phyloP scores from a whole-genome alignment of 495 filamentous ascomycete genomes.

The Bacidia gigantensis region DNA sequence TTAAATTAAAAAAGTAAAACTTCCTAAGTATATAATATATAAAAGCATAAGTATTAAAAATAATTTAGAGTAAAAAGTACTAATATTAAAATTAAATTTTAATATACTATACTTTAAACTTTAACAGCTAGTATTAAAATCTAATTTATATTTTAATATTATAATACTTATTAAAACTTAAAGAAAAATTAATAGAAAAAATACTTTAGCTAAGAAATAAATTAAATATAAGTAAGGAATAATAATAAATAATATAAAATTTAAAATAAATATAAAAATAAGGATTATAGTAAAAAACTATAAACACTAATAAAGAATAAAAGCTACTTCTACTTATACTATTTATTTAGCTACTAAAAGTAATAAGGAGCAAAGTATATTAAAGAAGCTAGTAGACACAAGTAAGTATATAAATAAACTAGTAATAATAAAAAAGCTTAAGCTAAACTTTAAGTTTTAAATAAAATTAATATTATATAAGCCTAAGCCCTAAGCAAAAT shows the following conservation, averaged over 20 bases:
- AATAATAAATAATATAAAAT: background rate
- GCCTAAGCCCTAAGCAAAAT: too few relatives aligned
- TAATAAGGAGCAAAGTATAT: background rate
- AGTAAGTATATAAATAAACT: too few relatives aligned
- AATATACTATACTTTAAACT: background rate
- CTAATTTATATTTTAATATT: too few relatives aligned
- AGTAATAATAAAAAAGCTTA: too few relatives aligned
- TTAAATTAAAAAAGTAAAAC: slow-evolving; percentile 2
- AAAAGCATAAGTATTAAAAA: background rate
- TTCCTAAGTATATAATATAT: background rate
- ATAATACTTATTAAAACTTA: too few relatives aligned
- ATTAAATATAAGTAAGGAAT: too few relatives aligned
- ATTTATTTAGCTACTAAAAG: background rate
- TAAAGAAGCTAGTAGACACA: background rate
- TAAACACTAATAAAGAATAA: background rate
- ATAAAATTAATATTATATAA: too few relatives aligned
- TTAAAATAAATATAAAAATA: background rate
- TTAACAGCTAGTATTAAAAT: background rate
- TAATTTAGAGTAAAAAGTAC: background rate
- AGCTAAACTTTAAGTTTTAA: too few relatives aligned
- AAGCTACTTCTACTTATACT: too few relatives aligned
- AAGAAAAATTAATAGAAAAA: too few relatives aligned
- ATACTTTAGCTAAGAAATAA: background rate
- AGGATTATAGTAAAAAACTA: background rate
- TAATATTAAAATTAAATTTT: too few relatives aligned